Evolutionary conservation across 805 yeast genomes (phyloP).

Genomic region (Yarrowia sp.): DNA sequence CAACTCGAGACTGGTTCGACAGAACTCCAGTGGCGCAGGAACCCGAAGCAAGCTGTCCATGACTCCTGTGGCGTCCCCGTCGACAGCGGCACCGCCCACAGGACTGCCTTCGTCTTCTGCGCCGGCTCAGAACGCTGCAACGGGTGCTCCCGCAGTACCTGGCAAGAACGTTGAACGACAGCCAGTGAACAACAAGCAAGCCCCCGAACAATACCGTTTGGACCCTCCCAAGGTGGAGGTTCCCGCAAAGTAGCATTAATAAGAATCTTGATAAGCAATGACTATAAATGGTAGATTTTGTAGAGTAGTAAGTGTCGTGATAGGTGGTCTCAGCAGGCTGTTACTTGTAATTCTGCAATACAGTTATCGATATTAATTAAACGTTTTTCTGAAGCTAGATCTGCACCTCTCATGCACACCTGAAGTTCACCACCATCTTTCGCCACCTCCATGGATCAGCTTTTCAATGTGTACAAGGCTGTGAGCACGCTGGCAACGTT

Average conservation of each 20-base stretch:
- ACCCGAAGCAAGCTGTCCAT: constrained; percentile 26
- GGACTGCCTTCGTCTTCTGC: background rate
- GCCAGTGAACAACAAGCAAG: background rate
- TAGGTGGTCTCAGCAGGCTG: background rate
- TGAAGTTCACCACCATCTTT: background rate
- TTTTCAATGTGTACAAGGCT: constrained; percentile 25
- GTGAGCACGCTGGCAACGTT: constrained; percentile 30
- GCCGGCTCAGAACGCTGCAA: background rate
- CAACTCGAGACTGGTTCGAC: constrained; percentile 21
- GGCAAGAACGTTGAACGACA: constrained; percentile 12
- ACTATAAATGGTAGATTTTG: no score
- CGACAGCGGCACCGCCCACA: background rate
- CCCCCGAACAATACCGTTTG: constrained; percentile 12
- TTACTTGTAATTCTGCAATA: no score
- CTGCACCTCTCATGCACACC: constrained; percentile 4
- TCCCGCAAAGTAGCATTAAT: constrained; percentile 37
- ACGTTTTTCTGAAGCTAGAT: background rate
- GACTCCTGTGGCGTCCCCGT: background rate
- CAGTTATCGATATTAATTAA: background rate
- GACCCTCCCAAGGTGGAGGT: constrained; percentile 32
- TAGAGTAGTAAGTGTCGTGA: no score
- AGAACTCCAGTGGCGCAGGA: constrained; percentile 1
- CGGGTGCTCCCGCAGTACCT: constrained; percentile 2
- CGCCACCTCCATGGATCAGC: constrained; percentile 29
- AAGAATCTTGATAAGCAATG: background rate